Percentiles rank a stretch among this genome's conserved stretches.
phyloP scores from a whole-genome alignment of 371 early-diverging fungal genomes.

The Circinella minor region DNA sequence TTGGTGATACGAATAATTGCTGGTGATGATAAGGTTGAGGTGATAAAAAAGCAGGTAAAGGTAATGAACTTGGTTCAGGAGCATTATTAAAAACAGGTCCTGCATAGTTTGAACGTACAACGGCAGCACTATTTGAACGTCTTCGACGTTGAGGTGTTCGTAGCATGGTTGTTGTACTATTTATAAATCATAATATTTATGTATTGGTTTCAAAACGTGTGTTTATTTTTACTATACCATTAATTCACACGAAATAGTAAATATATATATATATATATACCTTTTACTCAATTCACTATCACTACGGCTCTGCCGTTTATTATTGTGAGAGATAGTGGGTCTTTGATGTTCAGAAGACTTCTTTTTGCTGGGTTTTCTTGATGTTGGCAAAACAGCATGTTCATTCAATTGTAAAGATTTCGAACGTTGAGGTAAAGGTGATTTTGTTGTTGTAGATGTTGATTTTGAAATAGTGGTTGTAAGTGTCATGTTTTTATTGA shows the following conservation, averaged over 20 bases:
- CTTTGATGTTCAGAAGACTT: not conserved
- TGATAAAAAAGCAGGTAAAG: slow-evolving; percentile 67
- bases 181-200: not conserved
- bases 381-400: not conserved
- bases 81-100: slow-evolving; percentile 85
- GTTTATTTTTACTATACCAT: no score
- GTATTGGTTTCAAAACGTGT: not conserved
- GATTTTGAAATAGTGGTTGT: no score
- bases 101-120: slow-evolving; percentile 52
- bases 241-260: not conserved
- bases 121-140: slow-evolving; percentile 18
- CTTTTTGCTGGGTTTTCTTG: not conserved
- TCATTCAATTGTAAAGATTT: not conserved
- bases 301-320: slow-evolving; percentile 7
- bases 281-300: not conserved
- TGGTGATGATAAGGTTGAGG: not conserved
- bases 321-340: not conserved
- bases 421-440: slow-evolving; percentile 1
- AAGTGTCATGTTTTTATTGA: slow-evolving; percentile 3
- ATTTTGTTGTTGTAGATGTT: not conserved
- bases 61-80: slow-evolving; percentile 75
- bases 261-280: not conserved
- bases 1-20: not conserved
- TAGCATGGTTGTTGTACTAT: not conserved
- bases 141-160: slow-evolving; percentile 15